Percentiles rank a stretch among this genome's conserved stretches.
These are phyloP conservation scores for Arthrobotrys musiformis DNA, from an alignment of 2,329 filamentous ascomycete genomes.

Conservation along the genomic window DNA sequence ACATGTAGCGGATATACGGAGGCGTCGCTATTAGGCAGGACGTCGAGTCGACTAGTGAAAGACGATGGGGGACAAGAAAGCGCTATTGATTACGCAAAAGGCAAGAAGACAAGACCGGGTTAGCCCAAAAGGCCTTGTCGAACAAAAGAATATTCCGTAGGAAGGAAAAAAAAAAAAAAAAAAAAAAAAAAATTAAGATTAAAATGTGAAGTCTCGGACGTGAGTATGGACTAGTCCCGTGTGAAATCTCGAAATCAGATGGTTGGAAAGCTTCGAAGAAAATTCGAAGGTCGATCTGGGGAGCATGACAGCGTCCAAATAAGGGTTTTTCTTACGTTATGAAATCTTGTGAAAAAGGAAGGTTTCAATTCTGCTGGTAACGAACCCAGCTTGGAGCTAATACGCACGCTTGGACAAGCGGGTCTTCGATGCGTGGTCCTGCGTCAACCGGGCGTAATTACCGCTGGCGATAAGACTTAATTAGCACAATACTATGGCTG, in stretches of 20 bases:
- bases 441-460: constrained; percentile 25
- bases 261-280: constrained; percentile 35
- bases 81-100: constrained; percentile 53
- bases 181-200: constrained; percentile 1
- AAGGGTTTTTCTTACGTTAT: constrained; percentile 56
- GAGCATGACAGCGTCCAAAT: constrained; percentile 53
- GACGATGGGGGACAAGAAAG: constrained; percentile 31
- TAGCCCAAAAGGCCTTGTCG: constrained; percentile 18
- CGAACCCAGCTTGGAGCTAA: constrained; percentile 10
- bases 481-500: not conserved
- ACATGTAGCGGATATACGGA: constrained; percentile 7
- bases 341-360: constrained; percentile 46
- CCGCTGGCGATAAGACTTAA: constrained; percentile 6
- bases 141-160: not conserved
- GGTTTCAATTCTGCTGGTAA: constrained; percentile 30
- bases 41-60: constrained; percentile 17
- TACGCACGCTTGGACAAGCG: constrained; percentile 25
- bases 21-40: constrained; percentile 51
- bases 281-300: constrained; percentile 42
- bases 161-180: not conserved
- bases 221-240: not conserved
- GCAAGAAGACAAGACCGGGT: constrained; percentile 20
- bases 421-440: constrained; percentile 14
- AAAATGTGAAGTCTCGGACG: not conserved
- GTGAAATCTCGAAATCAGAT: constrained; percentile 42